A percentile compares a stretch with the other conserved stretches of the same genome.
Conservation (phyloP, 1,284 basidiomycete genomes). For the Laetiporus sulphureus region DNA sequence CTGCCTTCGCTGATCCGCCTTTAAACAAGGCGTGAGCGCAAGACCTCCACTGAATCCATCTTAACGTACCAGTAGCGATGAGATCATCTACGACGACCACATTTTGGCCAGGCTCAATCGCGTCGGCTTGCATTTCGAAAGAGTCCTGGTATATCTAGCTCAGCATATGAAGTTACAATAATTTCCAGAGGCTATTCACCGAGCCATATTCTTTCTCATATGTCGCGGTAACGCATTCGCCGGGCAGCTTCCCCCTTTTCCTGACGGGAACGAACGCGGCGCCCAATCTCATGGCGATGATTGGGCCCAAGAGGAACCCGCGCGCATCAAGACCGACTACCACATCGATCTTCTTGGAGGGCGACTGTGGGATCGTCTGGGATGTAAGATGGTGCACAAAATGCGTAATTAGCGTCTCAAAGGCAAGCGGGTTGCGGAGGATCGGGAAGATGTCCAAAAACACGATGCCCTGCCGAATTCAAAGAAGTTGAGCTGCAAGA, state of each 20-base stretch:
- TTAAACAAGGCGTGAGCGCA: neutral
- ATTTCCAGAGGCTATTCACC: slow-evolving; percentile 35
- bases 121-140: slow-evolving; percentile 92
- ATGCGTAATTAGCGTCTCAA: slow-evolving; percentile 90
- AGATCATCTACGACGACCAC: slow-evolving; percentile 94
- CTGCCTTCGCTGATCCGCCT: slow-evolving; percentile 94
- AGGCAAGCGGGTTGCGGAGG: slow-evolving; percentile 75
- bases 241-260: slow-evolving; percentile 93
- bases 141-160: slow-evolving; percentile 51
- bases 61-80: slow-evolving; percentile 83
- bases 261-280: slow-evolving; percentile 96
- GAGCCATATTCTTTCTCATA: slow-evolving; percentile 95
- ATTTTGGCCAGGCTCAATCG: slow-evolving; percentile 78
- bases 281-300: slow-evolving; percentile 86
- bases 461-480: slow-evolving; percentile 58
- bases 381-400: slow-evolving; percentile 84
- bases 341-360: slow-evolving; percentile 79
- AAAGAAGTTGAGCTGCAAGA: no score
- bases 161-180: slow-evolving; percentile 4
- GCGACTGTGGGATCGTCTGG: slow-evolving; percentile 55
- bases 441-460: slow-evolving; percentile 93
- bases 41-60: neutral
- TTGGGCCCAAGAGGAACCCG: slow-evolving; percentile 93
- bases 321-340: slow-evolving; percentile 95
- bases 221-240: slow-evolving; percentile 67